These are phyloP conservation scores for Fusarium continuum DNA, from an alignment of 2,329 filamentous ascomycete genomes.

Conservation along the genomic window DNA sequence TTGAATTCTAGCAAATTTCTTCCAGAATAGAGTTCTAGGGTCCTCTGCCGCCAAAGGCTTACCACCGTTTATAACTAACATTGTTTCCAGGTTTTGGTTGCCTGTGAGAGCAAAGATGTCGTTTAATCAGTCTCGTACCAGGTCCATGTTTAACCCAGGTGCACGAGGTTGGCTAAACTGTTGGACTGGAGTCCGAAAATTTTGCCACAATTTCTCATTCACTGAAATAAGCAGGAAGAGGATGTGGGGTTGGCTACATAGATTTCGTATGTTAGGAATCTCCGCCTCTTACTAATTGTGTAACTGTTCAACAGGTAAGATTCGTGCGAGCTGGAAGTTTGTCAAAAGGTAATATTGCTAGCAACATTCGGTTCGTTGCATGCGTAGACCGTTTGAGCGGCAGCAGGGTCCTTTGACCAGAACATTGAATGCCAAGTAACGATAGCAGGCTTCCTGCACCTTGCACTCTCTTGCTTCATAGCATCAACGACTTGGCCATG, in stretches of 20 bases:
- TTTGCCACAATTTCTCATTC: conserved; percentile 40
- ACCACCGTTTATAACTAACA: conserved; percentile 68
- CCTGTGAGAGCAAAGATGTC: conserved; percentile 44
- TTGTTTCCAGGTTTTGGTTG: conserved; percentile 48
- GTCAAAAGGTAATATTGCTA: no score
- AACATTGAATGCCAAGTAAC: no score
- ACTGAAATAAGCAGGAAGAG: conserved; percentile 52
- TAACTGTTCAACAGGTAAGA: conserved; percentile 51
- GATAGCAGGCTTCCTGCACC: no score
- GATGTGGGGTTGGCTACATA: conserved; percentile 58
- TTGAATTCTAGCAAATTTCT: conserved; percentile 8
- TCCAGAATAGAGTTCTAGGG: conserved; percentile 62
- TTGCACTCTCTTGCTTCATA: no score
- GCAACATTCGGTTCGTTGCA: no score
- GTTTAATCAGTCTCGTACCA: conserved; percentile 48
- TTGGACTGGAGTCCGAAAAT: conserved; percentile 8
- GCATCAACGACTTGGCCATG: no score
- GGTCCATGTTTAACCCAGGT: conserved; percentile 47
- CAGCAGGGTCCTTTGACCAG: no score
- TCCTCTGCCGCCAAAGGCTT: conserved; percentile 63
- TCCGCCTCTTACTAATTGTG: conserved; percentile 59
- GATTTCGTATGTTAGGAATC: conserved; percentile 50
- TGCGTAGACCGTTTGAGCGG: no score
- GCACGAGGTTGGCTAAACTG: conserved; percentile 39
- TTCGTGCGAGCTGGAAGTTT: conserved; percentile 49